Conservation (phyloP, 441 rosid genomes). For the Brassica hybrid region DNA sequence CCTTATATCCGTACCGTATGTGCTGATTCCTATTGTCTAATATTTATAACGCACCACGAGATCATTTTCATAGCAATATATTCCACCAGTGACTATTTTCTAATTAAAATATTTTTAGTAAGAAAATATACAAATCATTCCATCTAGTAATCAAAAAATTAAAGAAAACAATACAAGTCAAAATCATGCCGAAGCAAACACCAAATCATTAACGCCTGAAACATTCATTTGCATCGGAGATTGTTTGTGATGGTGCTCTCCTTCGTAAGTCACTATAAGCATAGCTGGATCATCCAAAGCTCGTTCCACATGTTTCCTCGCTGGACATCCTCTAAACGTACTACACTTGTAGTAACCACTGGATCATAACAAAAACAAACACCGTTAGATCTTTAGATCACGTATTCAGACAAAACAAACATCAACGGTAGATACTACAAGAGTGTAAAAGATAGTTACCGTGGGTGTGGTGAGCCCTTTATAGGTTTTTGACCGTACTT, state of each 20-base stretch:
- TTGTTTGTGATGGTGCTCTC: conserved; percentile 81
- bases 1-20: conserved; percentile 23
- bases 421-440: conserved; percentile 5
- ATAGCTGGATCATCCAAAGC: conserved; percentile 76
- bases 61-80: neutral
- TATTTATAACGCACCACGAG: conserved; percentile 2
- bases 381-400: conserved; percentile 9
- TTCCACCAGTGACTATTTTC: neutral
- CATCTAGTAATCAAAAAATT: conserved; percentile 32
- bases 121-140: conserved; percentile 37
- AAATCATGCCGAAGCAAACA: conserved; percentile 54
- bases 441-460: conserved; percentile 50
- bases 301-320: conserved; percentile 89
- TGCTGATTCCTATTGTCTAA: neutral
- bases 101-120: conserved; percentile 14
- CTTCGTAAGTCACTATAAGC: conserved; percentile 89
- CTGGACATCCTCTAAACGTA: conserved; percentile 78
- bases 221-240: conserved; percentile 57
- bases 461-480: conserved; percentile 93
- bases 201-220: conserved; percentile 52
- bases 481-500: conserved; percentile 98
- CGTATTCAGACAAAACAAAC: neutral
- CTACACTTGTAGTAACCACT: conserved; percentile 97
- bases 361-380: conserved; percentile 18
- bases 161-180: conserved; percentile 19